A percentile compares a stretch with the other conserved stretches of the same genome.
phyloP scores from a whole-genome alignment of 2,329 filamentous ascomycete genomes.

The Sordariomycetes sp. region DNA sequence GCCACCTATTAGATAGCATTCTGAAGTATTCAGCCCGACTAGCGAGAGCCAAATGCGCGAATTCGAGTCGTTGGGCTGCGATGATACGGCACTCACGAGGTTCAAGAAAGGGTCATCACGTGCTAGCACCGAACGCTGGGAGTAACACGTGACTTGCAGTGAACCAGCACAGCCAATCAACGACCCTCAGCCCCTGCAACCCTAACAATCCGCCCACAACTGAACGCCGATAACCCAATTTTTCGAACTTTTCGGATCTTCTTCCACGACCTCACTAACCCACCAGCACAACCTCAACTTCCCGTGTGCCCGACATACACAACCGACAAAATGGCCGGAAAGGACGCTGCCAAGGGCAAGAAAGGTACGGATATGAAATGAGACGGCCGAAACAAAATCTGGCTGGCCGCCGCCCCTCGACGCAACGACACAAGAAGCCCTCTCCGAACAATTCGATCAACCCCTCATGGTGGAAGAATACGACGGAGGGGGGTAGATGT shows the following conservation, averaged over 20 bases:
- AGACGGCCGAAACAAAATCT: too few species aligned
- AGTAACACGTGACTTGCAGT: constrained; percentile 4
- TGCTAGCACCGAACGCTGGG: not conserved
- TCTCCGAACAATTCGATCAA: too few species aligned
- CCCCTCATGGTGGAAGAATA: not conserved
- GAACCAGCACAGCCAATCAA: constrained; percentile 7
- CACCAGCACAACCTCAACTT: constrained; percentile 13
- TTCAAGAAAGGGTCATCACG: too few species aligned
- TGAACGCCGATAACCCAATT: constrained; percentile 7
- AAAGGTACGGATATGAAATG: constrained; percentile 42
- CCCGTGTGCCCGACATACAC: constrained; percentile 14
- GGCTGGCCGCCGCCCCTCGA: too few species aligned
- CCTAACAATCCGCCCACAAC: constrained; percentile 16
- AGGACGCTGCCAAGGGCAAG: constrained; percentile 28
- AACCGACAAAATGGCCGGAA: constrained; percentile 21
- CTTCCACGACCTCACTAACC: constrained; percentile 10
- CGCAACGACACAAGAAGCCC: too few species aligned
- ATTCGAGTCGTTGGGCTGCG: too few species aligned
- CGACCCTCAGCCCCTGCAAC: constrained; percentile 7
- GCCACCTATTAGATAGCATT: too few species aligned
- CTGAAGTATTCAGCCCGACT: too few species aligned
- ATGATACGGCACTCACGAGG: too few species aligned
- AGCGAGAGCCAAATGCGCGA: too few species aligned
- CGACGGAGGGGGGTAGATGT: not conserved
- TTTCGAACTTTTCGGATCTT: constrained; percentile 6